phyloP scores from a whole-genome alignment of 1,139 yeast species.

The Candida albicans region DNA sequence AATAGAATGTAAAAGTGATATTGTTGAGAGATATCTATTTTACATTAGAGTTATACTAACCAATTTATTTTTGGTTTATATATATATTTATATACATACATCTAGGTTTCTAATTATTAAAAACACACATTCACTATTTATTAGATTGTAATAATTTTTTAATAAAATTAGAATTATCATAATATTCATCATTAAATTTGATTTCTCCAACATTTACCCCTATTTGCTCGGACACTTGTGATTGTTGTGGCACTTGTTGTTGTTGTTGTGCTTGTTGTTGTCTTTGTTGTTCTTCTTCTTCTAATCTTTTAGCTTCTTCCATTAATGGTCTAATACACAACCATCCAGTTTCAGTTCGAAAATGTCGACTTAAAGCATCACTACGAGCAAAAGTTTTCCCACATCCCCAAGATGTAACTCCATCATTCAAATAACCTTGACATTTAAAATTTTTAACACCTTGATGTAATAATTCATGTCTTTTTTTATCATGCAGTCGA shows the following conservation, averaged over 20 bases:
- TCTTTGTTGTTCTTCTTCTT: conserved; percentile 12
- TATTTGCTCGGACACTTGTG: no score
- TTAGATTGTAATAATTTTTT: conserved; percentile 19
- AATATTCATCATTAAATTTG: conserved; percentile 9
- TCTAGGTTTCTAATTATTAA: no score
- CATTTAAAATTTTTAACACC: conserved; percentile 58
- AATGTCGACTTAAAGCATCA: conserved; percentile 59
- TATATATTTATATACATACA: no score
- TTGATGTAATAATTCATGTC: conserved; percentile 56
- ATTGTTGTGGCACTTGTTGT: no score
- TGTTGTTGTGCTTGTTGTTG: no score
- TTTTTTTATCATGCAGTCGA: conserved; percentile 54
- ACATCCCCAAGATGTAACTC: conserved; percentile 57
- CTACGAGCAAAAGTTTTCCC: conserved; percentile 58
- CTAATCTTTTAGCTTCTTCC: conserved; percentile 44
- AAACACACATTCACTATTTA: conserved; percentile 12
- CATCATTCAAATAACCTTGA: conserved; percentile 53
- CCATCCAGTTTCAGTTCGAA: conserved; percentile 61
- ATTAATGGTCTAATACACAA: conserved; percentile 54
- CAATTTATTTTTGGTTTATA: no score
- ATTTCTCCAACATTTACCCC: neutral
- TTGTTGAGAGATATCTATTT: no score
- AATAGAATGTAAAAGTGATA: no score
- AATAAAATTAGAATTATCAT: conserved; percentile 21
- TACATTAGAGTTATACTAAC: no score